Percentiles rank a stretch among this genome's conserved stretches.
Evolutionary conservation across 2,329 filamentous ascomycete species (phyloP).

Genomic region (Fusarium tanahbumbuense): DNA sequence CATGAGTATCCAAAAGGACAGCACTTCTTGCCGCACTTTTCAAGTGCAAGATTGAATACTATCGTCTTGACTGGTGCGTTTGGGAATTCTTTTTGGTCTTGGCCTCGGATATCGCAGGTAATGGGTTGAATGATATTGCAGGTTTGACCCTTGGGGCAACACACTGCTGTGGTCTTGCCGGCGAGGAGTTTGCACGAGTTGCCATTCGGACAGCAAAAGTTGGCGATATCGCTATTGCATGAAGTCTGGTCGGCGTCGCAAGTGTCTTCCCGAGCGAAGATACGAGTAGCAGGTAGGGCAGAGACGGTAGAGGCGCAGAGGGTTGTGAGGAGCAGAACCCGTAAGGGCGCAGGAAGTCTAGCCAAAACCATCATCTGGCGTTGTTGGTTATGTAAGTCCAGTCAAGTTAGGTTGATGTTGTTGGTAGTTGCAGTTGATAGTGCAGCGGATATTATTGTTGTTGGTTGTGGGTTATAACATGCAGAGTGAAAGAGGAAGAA

Average conservation of each 20-base stretch:
- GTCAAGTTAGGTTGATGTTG: not conserved
- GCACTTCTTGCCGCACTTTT: slow-evolving; percentile 69
- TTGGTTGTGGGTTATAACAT: slow-evolving; percentile 15
- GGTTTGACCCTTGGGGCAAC: slow-evolving; percentile 70
- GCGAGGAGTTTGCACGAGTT: slow-evolving; percentile 71
- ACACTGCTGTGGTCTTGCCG: slow-evolving; percentile 74
- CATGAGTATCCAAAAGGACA: slow-evolving; percentile 81
- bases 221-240: slow-evolving; percentile 68
- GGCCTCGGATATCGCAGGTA: slow-evolving; percentile 52
- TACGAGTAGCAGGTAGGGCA: slow-evolving; percentile 53
- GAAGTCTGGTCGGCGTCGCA: slow-evolving; percentile 64
- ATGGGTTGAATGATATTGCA: slow-evolving; percentile 66
- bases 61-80: slow-evolving; percentile 74
- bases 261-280: slow-evolving; percentile 59
- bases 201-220: slow-evolving; percentile 73
- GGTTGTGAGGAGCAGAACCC: slow-evolving; percentile 54
- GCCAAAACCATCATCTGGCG: slow-evolving; percentile 32
- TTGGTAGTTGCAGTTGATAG: slow-evolving; percentile 7
- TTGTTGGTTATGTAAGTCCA: slow-evolving; percentile 2
- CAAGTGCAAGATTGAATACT: slow-evolving; percentile 66
- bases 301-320: slow-evolving; percentile 53
- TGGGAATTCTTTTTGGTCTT: slow-evolving; percentile 69
- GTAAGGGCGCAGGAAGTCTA: slow-evolving; percentile 43
- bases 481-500: slow-evolving; percentile 6
- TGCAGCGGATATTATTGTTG: slow-evolving; percentile 2